Base-by-base conservation (phyloP, 2,329 filamentous ascomycete genomes). In the Aspergillus nomiae region DNA sequence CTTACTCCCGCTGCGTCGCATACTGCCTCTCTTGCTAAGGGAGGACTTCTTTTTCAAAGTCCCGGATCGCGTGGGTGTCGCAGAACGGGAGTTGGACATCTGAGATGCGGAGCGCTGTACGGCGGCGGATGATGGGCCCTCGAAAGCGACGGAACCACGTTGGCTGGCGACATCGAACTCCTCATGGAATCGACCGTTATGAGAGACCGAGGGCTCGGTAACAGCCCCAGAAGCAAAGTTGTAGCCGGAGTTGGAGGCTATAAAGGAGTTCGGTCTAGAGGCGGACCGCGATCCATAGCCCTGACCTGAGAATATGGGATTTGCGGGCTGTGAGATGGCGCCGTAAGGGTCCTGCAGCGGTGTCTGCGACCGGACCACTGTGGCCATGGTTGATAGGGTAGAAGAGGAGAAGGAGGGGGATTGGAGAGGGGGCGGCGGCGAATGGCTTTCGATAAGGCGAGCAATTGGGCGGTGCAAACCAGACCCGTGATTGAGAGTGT, bases 41-140 rank as follows among this genome's bases (percentile, higher is more conserved):
- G 93, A 96, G 28, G 83, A 83, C 79, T 92, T 95, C 84, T 98
- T 98, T 83, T 92, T 95, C 70, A 98, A 83, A 0, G 94, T 97
- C 63, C 92, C 92, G 65, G 84, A 84, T 61, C 88, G 73, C 21
- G 80, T 78, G 19, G 80, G 80, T 5, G 76, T 72, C 26, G 74
- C 66, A 38, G 80, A 80, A 30, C 78, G 75, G 34, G 75, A 73
- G 26, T 76, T 73, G 36, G 81, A 83, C 68, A 79, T 74, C 57
- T 79, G 76, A 36, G 81, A 83, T 58, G 73, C 73, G 24, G 77
- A 77, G 16, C 78, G 76, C 53, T 77, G 78, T 48, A 80, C 63
- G 26, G 70, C 72, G 36, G 67, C 62, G 19, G 58, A 62, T 59
- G 66, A 65, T 10, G 71, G 69, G 28, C 71, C 67, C 50, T 79